Evolutionary conservation across 257 asterid genomes (phyloP).

Genomic region (Fraxinus anomala): DNA sequence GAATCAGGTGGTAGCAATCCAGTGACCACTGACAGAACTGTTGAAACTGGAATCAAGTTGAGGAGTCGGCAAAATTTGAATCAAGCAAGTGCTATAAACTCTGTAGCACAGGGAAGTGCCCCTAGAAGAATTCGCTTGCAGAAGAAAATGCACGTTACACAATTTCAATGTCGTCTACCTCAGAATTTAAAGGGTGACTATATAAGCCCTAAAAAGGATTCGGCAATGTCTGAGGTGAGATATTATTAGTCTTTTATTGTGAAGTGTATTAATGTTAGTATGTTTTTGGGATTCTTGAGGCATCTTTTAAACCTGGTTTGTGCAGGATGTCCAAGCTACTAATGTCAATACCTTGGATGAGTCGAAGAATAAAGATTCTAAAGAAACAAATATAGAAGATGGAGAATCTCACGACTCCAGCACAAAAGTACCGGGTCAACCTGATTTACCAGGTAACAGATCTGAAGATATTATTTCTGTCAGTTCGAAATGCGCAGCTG

Average conservation of each 20-base stretch:
- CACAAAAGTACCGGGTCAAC: neutral
- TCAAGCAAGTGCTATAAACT: conserved; percentile 19
- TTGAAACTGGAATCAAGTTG: conserved; percentile 58
- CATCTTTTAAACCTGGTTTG: conserved; percentile 9
- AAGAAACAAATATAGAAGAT: conserved; percentile 21
- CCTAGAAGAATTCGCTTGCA: conserved; percentile 66
- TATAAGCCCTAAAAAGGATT: conserved; percentile 27
- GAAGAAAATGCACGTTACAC: conserved; percentile 55
- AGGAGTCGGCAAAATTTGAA: conserved; percentile 45
- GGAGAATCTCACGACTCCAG: neutral
- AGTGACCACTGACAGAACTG: conserved; percentile 25
- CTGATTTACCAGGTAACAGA: conserved; percentile 11
- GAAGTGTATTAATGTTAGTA: neutral
- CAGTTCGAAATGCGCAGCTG: conserved; percentile 24
- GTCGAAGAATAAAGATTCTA: conserved; percentile 26
- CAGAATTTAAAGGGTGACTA: conserved; percentile 31
- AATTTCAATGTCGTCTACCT: conserved; percentile 42
- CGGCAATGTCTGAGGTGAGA: conserved; percentile 48
- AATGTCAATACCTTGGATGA: conserved; percentile 18
- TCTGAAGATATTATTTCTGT: conserved; percentile 20
- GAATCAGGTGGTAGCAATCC: conserved; percentile 29
- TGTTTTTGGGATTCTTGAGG: too few relatives aligned
- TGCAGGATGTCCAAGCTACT: conserved; percentile 53
- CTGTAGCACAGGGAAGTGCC: conserved; percentile 62
- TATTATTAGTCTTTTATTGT: neutral